Base-by-base conservation (phyloP, 257 asterid genomes). In the Scutellaria galericulata region DNA sequence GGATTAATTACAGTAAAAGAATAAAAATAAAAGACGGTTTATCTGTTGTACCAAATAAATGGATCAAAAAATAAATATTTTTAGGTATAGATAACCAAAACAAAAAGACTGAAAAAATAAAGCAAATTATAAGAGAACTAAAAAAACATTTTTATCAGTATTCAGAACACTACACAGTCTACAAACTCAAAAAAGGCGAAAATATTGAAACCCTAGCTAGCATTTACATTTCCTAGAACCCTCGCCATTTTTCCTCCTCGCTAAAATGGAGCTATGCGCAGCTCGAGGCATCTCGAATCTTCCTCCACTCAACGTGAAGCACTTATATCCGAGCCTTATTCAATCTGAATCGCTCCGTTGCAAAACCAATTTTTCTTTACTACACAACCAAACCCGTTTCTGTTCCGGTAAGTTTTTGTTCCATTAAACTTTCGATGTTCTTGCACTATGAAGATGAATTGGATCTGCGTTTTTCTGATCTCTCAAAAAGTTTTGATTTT, bases 201-300 rank as follows among this genome's bases (percentile, higher is more conserved):
- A 31, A 31, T 31, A 3, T 4, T 2, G 37, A 31, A 31, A 31
- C 37, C 37, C 37, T 31, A 31, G 37, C 89, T 84, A 84, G 75
- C 67, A 2, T 35, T 46, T 44, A n/a, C 73, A 56, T 59, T 31
- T 42, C 55, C 39, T 37, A 60, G 54, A 82, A 74, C 73, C 81
- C 77, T 54, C 37, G 24, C 7, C 24, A 18, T 18, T 31, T 9
- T 14, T 2, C 27, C 13, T 42, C 62, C 70, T 45, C 41, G 20
- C n/a, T 12, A 77, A 22, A 48, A 85, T 89, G 94, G 87, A 81
- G 85, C 74, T 85, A 0, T 82, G 83, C 82, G 65, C 81, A n/a
- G 85, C 77, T 78, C 83, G 76, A 79, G 72, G 86, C 63, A 53
- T 79, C 47, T 75, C 85, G 1, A 72, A 70, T 70, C 14, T 66